These are phyloP conservation scores for Geranium incanum DNA, from an alignment of 441 rosid species.

Conservation along the genomic window DNA sequence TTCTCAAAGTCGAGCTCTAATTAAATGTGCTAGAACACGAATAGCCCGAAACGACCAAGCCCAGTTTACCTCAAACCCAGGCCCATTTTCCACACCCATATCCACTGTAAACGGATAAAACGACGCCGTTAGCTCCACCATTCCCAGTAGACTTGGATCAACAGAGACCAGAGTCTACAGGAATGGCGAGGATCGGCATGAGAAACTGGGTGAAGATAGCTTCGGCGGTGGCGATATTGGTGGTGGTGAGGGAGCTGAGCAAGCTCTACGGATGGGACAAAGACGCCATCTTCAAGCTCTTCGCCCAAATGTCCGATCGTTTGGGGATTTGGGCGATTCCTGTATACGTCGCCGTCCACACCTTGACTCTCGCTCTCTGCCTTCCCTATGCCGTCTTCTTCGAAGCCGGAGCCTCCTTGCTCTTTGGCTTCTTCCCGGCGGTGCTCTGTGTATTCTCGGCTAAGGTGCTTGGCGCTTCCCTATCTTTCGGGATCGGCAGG, in stretches of 20 bases:
- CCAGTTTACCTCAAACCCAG: too few species aligned
- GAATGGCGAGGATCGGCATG: slow-evolving; percentile 10
- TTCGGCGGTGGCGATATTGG: slow-evolving; percentile 28
- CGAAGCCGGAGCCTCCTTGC: slow-evolving; percentile 73
- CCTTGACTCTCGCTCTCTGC: slow-evolving; percentile 62
- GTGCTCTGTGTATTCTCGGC: slow-evolving; percentile 69
- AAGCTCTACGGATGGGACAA: slow-evolving; percentile 50
- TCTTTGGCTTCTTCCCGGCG: slow-evolving; percentile 77
- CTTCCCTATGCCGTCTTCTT: slow-evolving; percentile 83
- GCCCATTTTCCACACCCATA: too few species aligned
- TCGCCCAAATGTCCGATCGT: slow-evolving; percentile 51
- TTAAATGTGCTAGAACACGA: too few species aligned
- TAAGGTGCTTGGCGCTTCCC: slow-evolving; percentile 78
- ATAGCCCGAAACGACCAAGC: too few species aligned
- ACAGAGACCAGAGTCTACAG: not conserved
- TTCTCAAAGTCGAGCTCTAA: too few species aligned
- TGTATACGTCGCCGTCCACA: slow-evolving; percentile 60
- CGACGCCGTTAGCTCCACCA: too few species aligned
- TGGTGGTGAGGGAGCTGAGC: slow-evolving; percentile 31
- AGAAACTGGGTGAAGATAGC: slow-evolving; percentile 49
- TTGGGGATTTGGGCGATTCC: slow-evolving; percentile 87
- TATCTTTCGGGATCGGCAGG: slow-evolving; percentile 94
- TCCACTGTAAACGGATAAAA: too few species aligned
- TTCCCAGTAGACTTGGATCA: too few species aligned
- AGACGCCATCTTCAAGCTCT: slow-evolving; percentile 37